Base-by-base conservation (phyloP, 2,329 filamentous ascomycete genomes). In the Shiraia bambusicola region DNA sequence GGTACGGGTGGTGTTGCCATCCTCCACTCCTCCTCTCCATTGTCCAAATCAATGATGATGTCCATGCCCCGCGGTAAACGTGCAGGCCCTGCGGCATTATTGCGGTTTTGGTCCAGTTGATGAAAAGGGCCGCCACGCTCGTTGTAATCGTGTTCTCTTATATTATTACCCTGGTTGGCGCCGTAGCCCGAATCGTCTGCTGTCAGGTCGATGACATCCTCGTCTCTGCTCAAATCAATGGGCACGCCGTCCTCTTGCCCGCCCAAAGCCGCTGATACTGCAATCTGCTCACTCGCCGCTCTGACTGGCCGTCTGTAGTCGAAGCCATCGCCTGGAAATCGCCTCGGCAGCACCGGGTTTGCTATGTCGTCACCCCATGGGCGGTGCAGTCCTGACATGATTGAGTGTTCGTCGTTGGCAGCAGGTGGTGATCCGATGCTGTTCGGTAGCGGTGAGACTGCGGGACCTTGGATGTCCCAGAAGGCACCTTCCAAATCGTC, bases 221-320 rank as follows among this genome's bases (percentile, higher is more conserved):
- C 45, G 17, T 45, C 24, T 17, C 30, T 15, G 16, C 44, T 49
- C 27, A 48, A 34, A 13, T 54, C 49, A 10, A 44, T 58, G 41
- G 35, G 53, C 32, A 10, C 42, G 6, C 48, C 45, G 2, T 50
- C 49, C 6, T 49, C 47, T 7, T 52, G 46, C 28, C 28, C 45
- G 9, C 70, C 73, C 67, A 71, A 64, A 17, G 72, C 69, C 8
- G 71, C 61, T 2, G 79, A 28, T 16, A 45, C 42, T 5, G 26
- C 16, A 15, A 38, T 35, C 9, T 37, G 35, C 17, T 44, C 32
- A 24, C 34, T 45, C 11, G 51, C 45, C 65, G 70, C 65, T 12
- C 72, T 69, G 12, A 71, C 63, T 1, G 80, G 80, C 45, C 77
- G 69, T 44, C 79, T 69, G 47, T 71, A 77, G 49, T 82, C 80